A percentile compares a stretch with the other conserved stretches of the same genome.
These are phyloP conservation scores for Calonectria hawksworthii DNA, from an alignment of 2,329 filamentous ascomycete genomes.

Conservation along the genomic window DNA sequence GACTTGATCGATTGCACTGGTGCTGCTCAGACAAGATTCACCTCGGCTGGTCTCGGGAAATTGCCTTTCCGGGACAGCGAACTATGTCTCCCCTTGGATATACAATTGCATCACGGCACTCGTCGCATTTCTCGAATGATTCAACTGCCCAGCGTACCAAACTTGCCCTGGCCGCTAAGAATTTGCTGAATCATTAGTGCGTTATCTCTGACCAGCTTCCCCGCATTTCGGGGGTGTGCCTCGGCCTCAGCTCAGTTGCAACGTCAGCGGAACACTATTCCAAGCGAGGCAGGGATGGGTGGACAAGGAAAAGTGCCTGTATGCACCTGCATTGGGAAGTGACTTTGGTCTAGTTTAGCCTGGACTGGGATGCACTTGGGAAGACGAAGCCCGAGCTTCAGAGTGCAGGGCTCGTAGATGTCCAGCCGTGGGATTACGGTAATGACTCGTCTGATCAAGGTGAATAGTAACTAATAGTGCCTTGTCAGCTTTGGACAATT, in stretches of 20 bases:
- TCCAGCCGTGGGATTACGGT: conserved; percentile 12
- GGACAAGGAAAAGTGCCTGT: neutral
- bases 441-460: neutral
- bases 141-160: neutral
- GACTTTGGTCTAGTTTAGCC: neutral
- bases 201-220: conserved; percentile 19
- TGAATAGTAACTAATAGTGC: neutral
- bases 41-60: conserved; percentile 26
- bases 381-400: conserved; percentile 10
- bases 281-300: neutral
- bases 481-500: no score
- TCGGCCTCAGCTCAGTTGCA: neutral
- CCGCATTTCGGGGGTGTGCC: conserved; percentile 25
- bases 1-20: neutral
- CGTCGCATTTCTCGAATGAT: neutral
- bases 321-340: conserved; percentile 1
- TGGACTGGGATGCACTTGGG: neutral
- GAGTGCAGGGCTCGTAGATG: neutral
- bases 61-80: neutral
- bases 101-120: neutral
- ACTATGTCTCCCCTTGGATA: neutral
- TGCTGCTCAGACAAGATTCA: neutral
- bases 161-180: neutral
- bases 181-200: conserved; percentile 24
- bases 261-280: neutral